Evolutionary conservation across 805 yeast genomes (phyloP).

Genomic region (Suhomyces xylopsoci): DNA sequence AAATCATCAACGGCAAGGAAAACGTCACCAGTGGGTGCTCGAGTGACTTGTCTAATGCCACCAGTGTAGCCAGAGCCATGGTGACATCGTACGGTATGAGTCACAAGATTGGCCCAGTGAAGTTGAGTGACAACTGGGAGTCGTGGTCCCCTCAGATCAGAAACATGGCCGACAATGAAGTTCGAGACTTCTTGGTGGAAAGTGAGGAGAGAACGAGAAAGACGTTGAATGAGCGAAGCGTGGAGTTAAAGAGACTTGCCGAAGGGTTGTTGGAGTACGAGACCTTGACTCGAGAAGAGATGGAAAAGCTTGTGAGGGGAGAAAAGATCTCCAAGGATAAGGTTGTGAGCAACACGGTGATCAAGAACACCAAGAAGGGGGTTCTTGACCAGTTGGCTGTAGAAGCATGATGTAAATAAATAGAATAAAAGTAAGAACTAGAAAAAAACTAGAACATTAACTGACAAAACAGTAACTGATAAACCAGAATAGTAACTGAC

Average conservation of each 20-base stretch:
- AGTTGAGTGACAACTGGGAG: constrained; percentile 87
- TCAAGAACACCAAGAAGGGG: constrained; percentile 15
- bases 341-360: constrained; percentile 69
- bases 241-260: constrained; percentile 83
- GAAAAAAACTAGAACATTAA: too few relatives aligned
- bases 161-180: constrained; percentile 91
- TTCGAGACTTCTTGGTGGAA: constrained; percentile 65
- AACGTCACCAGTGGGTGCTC: constrained; percentile 96
- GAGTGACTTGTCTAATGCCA: constrained; percentile 85
- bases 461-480: too few relatives aligned
- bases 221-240: constrained; percentile 55
- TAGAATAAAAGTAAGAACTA: neutral
- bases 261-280: constrained; percentile 93
- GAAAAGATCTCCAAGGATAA: constrained; percentile 68
- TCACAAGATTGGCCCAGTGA: constrained; percentile 87
- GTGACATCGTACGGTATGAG: constrained; percentile 97
- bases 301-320: constrained; percentile 81
- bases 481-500: too few relatives aligned
- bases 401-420: constrained; percentile 12
- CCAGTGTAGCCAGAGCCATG: constrained; percentile 93
- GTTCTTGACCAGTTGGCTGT: constrained; percentile 19
- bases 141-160: constrained; percentile 89
- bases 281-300: constrained; percentile 87
- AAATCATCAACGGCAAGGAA: constrained; percentile 82
- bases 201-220: constrained; percentile 79